Evolutionary conservation across 495 filamentous ascomycete genomes (phyloP).

Genomic region (Podospora appendiculata): DNA sequence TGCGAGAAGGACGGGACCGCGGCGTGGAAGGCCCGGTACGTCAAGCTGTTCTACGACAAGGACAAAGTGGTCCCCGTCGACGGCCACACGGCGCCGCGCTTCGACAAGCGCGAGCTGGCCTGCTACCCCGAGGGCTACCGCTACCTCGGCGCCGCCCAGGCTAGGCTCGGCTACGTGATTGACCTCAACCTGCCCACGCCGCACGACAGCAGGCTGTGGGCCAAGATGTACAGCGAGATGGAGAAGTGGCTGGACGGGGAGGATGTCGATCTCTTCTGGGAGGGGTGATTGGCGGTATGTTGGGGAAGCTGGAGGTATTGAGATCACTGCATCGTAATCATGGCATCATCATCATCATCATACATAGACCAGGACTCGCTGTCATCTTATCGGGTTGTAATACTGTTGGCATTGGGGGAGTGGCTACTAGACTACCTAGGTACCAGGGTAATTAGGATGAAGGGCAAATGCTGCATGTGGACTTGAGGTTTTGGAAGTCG

Average conservation of each 20-base stretch:
- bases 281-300: background rate
- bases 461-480: too few species aligned
- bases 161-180: conserved; percentile 34
- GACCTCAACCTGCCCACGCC: conserved; percentile 33
- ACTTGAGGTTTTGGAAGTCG: too few species aligned
- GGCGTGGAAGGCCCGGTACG: conserved; percentile 51
- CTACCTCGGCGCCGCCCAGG: conserved; percentile 44
- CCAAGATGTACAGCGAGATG: conserved; percentile 37
- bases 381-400: too few species aligned
- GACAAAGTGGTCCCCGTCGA: conserved; percentile 56
- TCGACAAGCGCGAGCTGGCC: conserved; percentile 41
- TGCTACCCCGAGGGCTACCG: conserved; percentile 49
- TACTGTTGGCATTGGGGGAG: too few species aligned
- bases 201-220: conserved; percentile 19
- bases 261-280: conserved; percentile 23
- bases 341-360: too few species aligned
- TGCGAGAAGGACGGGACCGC: conserved; percentile 35
- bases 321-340: too few species aligned
- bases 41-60: conserved; percentile 62
- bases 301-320: background rate
- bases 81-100: conserved; percentile 39
- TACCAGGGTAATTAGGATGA: too few species aligned
- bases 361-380: too few species aligned
- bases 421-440: too few species aligned
- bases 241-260: conserved; percentile 36